phyloP scores from a whole-genome alignment of 1,284 basidiomycete genomes.

The Heterobasidion annosum region DNA sequence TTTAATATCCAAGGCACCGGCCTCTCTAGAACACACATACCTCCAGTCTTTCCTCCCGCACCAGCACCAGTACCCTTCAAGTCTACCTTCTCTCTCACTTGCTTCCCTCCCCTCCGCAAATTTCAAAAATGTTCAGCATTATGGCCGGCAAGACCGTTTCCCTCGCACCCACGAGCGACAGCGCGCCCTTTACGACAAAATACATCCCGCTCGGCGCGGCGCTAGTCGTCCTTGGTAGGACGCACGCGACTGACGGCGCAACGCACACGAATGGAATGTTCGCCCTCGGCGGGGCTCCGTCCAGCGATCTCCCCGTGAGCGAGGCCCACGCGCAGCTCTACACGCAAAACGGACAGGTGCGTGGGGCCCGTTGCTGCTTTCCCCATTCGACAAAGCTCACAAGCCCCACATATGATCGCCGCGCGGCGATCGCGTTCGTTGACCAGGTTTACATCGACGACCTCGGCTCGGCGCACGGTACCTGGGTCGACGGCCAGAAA shows the following conservation, averaged over 20 bases:
- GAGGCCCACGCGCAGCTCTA: background rate
- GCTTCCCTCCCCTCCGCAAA: background rate
- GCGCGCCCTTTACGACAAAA: background rate
- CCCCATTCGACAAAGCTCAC: background rate
- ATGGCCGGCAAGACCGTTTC: background rate
- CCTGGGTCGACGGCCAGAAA: conserved; percentile 1
- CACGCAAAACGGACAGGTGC: background rate
- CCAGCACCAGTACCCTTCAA: too few relatives aligned
- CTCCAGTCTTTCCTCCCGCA: too few relatives aligned
- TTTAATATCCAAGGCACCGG: too few relatives aligned
- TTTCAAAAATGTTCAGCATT: background rate
- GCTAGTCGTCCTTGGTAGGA: background rate
- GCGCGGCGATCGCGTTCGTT: background rate
- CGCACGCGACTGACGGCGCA: background rate
- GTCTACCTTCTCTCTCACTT: too few relatives aligned
- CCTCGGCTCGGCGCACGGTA: background rate
- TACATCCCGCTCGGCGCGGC: background rate
- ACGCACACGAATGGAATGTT: conserved; percentile 1
- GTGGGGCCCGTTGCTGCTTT: background rate
- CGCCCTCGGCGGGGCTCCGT: background rate
- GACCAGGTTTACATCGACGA: background rate
- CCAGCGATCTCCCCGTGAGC: background rate
- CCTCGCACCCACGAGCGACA: background rate
- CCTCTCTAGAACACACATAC: too few relatives aligned
- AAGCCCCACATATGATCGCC: too few relatives aligned